Evolutionary conservation across 768 basidiomycete species (phyloP).

Genomic region (Collybia mongolica): DNA sequence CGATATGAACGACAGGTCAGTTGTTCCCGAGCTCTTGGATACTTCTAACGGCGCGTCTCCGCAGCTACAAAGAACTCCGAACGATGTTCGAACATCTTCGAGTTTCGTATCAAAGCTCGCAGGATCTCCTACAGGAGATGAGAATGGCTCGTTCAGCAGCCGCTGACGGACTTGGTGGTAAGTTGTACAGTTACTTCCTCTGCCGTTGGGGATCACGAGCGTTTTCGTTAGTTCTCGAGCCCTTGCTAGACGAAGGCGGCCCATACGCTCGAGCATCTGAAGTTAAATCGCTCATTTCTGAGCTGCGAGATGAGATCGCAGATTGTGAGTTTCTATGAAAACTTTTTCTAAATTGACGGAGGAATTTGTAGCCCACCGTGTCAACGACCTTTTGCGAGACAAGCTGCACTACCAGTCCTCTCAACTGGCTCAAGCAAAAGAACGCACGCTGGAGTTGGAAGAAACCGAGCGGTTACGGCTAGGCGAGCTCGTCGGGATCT

Average conservation of each 20-base stretch:
- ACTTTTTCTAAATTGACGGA: background rate
- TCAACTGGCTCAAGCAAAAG: conserved; percentile 30
- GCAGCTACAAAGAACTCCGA: conserved; percentile 9
- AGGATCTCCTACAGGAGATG: conserved; percentile 1
- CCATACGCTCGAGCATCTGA: conserved; percentile 16
- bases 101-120: conserved; percentile 3
- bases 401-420: conserved; percentile 32
- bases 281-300: conserved; percentile 19
- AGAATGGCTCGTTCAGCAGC: conserved; percentile 6
- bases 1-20: conserved; percentile 11
- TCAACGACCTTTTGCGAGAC: conserved; percentile 37
- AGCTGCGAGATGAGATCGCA: conserved; percentile 25
- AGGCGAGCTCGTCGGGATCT: conserved; percentile 13
- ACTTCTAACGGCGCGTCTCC: background rate
- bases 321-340: conserved; percentile 19
- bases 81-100: conserved; percentile 5
- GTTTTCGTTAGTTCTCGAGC: conserved; percentile 10
- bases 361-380: conserved; percentile 28
- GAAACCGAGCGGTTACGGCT: conserved; percentile 23
- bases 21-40: background rate
- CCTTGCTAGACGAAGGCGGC: conserved; percentile 22
- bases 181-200: background rate
- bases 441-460: conserved; percentile 34
- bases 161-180: conserved; percentile 9
- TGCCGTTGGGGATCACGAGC: too few species aligned